phyloP scores from a whole-genome alignment of 176 grass and related monocot species.

The Calamus simplicifolius region DNA sequence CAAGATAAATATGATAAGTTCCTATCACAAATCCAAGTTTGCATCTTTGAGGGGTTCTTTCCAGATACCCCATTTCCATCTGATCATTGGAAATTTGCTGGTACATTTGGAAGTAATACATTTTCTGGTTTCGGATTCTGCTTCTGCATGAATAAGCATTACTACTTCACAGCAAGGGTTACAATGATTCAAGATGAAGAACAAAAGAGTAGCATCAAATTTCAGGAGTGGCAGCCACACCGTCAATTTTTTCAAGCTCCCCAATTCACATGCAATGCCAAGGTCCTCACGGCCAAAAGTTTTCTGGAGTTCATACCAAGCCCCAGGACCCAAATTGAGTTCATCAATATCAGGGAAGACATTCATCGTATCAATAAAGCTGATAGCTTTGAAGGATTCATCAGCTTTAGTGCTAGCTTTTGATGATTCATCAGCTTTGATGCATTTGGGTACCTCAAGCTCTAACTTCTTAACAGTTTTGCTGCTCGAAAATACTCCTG shows the following conservation, averaged over 20 bases:
- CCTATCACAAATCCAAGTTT: no score
- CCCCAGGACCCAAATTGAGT: slow-evolving; percentile 39
- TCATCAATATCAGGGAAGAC: slow-evolving; percentile 36
- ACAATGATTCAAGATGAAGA: slow-evolving; percentile 26
- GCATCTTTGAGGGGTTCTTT: not conserved
- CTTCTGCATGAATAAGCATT: slow-evolving; percentile 36
- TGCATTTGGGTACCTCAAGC: slow-evolving; percentile 6
- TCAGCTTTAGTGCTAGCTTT: slow-evolving; percentile 5
- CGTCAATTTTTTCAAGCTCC: slow-evolving; percentile 46
- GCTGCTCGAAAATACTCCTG: not conserved
- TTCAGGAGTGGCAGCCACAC: slow-evolving; percentile 26
- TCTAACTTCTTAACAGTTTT: not conserved
- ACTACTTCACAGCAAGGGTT: slow-evolving; percentile 37
- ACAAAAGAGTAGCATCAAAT: slow-evolving; percentile 1
- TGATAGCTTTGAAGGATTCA: slow-evolving; percentile 25
- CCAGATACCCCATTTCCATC: slow-evolving; percentile 46
- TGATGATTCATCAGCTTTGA: slow-evolving; percentile 16
- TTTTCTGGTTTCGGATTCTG: slow-evolving; percentile 1
- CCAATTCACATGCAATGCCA: slow-evolving; percentile 10
- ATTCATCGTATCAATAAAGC: slow-evolving; percentile 21
- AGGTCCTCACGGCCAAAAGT: slow-evolving; percentile 2
- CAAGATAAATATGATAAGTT: no score
- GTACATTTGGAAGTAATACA: slow-evolving; percentile 12
- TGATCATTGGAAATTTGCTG: slow-evolving; percentile 25
- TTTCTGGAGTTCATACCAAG: slow-evolving; percentile 32